These are phyloP conservation scores for Phytophthora tubulina DNA, from an alignment of 352 stramenopile species.

Conservation along the genomic window DNA sequence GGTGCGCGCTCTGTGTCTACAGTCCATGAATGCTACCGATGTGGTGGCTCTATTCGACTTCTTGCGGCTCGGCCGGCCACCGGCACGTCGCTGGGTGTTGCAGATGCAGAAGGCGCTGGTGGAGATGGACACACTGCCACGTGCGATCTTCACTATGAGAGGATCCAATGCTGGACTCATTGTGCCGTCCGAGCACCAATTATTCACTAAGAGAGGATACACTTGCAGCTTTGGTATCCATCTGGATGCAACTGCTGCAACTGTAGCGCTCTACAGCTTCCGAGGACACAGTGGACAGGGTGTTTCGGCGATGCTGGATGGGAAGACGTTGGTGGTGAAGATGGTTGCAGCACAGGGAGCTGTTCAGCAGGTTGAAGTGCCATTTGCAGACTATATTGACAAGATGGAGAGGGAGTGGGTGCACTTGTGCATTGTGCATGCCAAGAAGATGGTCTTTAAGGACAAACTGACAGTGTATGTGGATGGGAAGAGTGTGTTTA, in stretches of 20 bases:
- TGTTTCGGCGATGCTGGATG: conserved; percentile 68
- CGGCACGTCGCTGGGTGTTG: conserved; percentile 58
- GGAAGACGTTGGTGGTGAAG: conserved; percentile 63
- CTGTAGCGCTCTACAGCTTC: conserved; percentile 79
- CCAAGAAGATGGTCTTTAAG: conserved; percentile 92
- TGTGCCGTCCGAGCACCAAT: conserved; percentile 59
- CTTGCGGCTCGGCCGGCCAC: conserved; percentile 57
- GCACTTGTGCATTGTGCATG: conserved; percentile 82
- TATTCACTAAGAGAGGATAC: conserved; percentile 84
- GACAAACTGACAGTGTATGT: conserved; percentile 83
- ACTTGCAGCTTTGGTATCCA: conserved; percentile 72
- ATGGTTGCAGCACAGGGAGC: conserved; percentile 53
- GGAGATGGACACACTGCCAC: conserved; percentile 59
- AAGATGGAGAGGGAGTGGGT: conserved; percentile 73
- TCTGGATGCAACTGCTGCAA: conserved; percentile 43
- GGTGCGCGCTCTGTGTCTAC: conserved; percentile 53
- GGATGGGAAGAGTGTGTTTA: conserved; percentile 68
- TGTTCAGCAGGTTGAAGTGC: conserved; percentile 64
- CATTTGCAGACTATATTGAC: conserved; percentile 55
- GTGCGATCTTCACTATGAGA: conserved; percentile 79
- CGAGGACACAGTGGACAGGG: conserved; percentile 79
- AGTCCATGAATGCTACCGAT: conserved; percentile 68
- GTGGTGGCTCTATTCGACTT: conserved; percentile 82
- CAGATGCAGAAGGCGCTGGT: conserved; percentile 69
- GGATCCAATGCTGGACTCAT: conserved; percentile 72